A percentile compares a stretch with the other conserved stretches of the same genome.
These are phyloP conservation scores for Ilyonectria destructans DNA, from an alignment of 2,329 filamentous ascomycete genomes.

Conservation along the genomic window DNA sequence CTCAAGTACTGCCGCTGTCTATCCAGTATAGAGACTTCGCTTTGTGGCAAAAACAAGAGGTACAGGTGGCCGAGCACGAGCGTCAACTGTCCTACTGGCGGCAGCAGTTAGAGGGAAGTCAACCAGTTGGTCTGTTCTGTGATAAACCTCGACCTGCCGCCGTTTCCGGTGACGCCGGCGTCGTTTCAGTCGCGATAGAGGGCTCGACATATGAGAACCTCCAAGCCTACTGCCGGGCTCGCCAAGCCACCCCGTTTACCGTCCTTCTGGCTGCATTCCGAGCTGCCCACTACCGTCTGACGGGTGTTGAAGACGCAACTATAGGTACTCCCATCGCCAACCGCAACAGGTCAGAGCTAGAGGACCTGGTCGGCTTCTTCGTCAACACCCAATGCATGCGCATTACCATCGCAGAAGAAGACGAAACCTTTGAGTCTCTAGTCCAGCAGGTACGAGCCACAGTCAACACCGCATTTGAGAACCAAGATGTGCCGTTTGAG, in stretches of 20 bases:
- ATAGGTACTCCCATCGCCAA: constrained; percentile 43
- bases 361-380: constrained; percentile 46
- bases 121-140: constrained; percentile 26
- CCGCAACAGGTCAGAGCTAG: constrained; percentile 33
- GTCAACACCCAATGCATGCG: constrained; percentile 45
- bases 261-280: constrained; percentile 43
- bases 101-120: constrained; percentile 5
- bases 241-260: constrained; percentile 17
- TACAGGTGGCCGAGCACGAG: constrained; percentile 39
- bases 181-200: constrained; percentile 27
- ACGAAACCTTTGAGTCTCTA: constrained; percentile 33
- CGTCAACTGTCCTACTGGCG: constrained; percentile 19
- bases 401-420: constrained; percentile 27
- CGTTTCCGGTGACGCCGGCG: constrained; percentile 28
- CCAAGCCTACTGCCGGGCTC: constrained; percentile 27
- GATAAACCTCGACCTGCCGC: constrained; percentile 26
- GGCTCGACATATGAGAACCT: constrained; percentile 17
- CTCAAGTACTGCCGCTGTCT: no score
- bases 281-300: constrained; percentile 45
- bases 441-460: constrained; percentile 36
- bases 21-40: constrained; percentile 2
- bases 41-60: constrained; percentile 35
- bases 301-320: constrained; percentile 39
- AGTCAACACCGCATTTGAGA: constrained; percentile 32
- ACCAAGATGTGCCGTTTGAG: constrained; percentile 47